Conservation (phyloP, 805 yeast genomes). For the Naumovozyma dairenensis region DNA sequence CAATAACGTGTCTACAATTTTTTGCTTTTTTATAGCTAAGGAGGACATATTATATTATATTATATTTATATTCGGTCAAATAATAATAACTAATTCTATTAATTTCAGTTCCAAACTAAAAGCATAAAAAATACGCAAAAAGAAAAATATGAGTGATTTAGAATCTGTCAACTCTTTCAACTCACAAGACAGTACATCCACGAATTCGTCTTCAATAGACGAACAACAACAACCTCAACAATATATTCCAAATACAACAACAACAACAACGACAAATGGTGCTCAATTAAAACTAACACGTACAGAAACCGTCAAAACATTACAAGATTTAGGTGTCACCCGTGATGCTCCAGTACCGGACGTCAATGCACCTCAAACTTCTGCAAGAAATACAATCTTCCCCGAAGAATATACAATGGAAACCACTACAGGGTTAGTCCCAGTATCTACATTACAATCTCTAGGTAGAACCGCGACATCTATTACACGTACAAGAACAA, state of each 20-base stretch:
- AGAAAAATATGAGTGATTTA: conserved; percentile 7
- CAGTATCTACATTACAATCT: conserved; percentile 58
- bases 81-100: neutral
- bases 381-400: conserved; percentile 57
- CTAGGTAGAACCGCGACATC: conserved; percentile 46
- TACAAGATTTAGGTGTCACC: conserved; percentile 52
- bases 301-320: conserved; percentile 68
- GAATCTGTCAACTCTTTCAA: conserved; percentile 9
- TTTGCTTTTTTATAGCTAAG: no score
- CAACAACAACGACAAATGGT: neutral
- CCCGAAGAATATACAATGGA: conserved; percentile 90
- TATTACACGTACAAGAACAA: conserved; percentile 31
- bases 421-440: conserved; percentile 82
- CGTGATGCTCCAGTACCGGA: conserved; percentile 46
- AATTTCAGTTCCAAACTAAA: neutral
- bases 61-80: neutral
- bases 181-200: conserved; percentile 8
- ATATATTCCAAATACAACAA: conserved; percentile 12
- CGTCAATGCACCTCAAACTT: conserved; percentile 43
- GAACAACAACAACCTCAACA: conserved; percentile 20
- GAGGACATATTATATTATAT: no score
- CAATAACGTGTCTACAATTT: no score
- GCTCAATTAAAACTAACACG: conserved; percentile 32
- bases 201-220: conserved; percentile 7
- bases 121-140: neutral